Evolutionary conservation across 495 filamentous ascomycete genomes (phyloP).

Genomic region (Cryomyces antarcticus): DNA sequence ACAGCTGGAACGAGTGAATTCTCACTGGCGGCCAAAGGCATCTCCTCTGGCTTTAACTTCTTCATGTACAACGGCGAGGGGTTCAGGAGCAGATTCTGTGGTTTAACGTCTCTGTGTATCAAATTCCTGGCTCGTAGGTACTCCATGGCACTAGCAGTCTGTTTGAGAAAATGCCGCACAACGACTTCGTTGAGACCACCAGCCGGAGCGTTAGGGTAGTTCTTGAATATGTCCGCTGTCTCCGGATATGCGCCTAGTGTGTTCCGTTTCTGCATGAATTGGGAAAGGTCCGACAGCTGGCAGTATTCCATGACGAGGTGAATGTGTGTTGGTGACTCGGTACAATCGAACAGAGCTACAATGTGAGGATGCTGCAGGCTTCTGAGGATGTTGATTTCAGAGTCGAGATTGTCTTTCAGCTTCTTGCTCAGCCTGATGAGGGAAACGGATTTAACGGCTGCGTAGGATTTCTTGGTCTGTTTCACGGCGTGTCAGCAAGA

Average conservation of each 20-base stretch:
- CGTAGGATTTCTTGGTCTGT: constrained; percentile 38
- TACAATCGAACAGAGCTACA: constrained; percentile 82
- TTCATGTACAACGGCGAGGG: constrained; percentile 52
- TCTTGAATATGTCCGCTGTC: constrained; percentile 66
- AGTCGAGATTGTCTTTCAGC: constrained; percentile 84
- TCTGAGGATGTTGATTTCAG: constrained; percentile 86
- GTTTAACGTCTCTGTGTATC: constrained; percentile 93
- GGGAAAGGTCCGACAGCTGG: constrained; percentile 75
- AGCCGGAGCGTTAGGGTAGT: constrained; percentile 65
- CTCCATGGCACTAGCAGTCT: constrained; percentile 77
- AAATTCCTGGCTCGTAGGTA: constrained; percentile 70
- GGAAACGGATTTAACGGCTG: constrained; percentile 93
- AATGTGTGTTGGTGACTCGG: constrained; percentile 69
- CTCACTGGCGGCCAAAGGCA: constrained; percentile 44
- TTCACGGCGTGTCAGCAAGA: constrained; percentile 8
- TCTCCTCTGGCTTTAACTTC: constrained; percentile 24
- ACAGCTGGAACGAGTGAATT: constrained; percentile 60
- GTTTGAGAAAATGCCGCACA: constrained; percentile 86
- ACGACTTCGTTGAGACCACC: constrained; percentile 86
- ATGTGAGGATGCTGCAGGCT: constrained; percentile 89
- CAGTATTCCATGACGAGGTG: constrained; percentile 98
- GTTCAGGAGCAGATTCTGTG: constrained; percentile 81
- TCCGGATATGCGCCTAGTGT: constrained; percentile 52
- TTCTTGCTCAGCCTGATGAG: constrained; percentile 78
- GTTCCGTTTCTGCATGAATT: constrained; percentile 87